A percentile compares a stretch with the other conserved stretches of the same genome.
Evolutionary conservation across 176 grass and related monocot species (phyloP).

Genomic region (Eremochloa ophiuroides): DNA sequence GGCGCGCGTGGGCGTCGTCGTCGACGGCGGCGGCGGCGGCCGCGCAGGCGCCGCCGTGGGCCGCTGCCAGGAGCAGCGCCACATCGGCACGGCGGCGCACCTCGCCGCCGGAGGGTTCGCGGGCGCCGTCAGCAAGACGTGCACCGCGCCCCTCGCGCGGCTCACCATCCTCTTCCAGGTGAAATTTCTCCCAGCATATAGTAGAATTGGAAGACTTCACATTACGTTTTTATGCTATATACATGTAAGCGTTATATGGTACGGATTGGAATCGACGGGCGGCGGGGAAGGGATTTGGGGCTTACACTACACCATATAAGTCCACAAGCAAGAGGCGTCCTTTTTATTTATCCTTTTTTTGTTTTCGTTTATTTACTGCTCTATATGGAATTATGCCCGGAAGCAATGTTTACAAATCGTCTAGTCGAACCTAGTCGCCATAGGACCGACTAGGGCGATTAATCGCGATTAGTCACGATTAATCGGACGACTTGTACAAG

Average conservation of each 20-base stretch:
- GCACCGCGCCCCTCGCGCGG: slow-evolving; percentile 83
- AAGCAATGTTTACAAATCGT: no score
- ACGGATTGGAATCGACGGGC: not conserved
- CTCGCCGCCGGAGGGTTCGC: slow-evolving; percentile 73
- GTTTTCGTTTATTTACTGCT: not conserved
- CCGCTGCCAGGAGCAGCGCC: slow-evolving; percentile 35
- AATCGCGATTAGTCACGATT: no score
- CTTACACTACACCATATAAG: not conserved
- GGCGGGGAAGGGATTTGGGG: not conserved
- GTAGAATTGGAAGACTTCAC: no score
- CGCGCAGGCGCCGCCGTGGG: not conserved
- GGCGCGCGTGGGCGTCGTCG: slow-evolving; percentile 54
- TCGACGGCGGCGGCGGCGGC: slow-evolving; percentile 30
- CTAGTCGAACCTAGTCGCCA: no score
- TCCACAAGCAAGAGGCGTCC: not conserved
- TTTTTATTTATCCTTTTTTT: not conserved
- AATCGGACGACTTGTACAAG: no score
- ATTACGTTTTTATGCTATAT: not conserved
- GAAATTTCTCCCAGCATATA: not conserved
- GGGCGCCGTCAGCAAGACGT: slow-evolving; percentile 89
- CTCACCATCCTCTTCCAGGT: slow-evolving; percentile 98
- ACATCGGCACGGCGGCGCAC: slow-evolving; percentile 57
- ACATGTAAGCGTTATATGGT: not conserved
- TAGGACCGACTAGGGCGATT: no score
- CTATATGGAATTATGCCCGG: not conserved